A percentile compares a stretch with the other conserved stretches of the same genome.
These are phyloP conservation scores for Raphanus raphanistrum DNA, from an alignment of 345 rosid genomes.

Conservation along the genomic window DNA sequence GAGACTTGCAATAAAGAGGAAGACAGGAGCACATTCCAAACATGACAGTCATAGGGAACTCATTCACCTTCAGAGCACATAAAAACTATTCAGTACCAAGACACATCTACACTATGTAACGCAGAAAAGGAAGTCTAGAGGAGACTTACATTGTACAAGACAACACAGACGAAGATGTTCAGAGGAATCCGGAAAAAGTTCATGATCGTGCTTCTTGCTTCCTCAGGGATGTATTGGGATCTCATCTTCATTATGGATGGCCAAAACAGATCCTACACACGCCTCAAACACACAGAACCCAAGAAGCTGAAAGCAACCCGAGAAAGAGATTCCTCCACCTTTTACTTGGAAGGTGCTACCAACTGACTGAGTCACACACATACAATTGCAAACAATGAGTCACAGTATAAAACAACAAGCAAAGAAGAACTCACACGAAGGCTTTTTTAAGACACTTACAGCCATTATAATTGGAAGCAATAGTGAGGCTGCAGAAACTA, in stretches of 20 bases:
- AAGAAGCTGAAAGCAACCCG: conserved; percentile 79
- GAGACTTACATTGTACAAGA: conserved; percentile 57
- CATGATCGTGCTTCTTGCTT: conserved; percentile 99
- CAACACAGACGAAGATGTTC: conserved; percentile 87
- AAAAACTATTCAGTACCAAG: conserved; percentile 19
- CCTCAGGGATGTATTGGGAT: conserved; percentile 98
- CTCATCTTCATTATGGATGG: conserved; percentile 99
- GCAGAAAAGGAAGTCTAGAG: too few species aligned
- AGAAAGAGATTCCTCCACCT: conserved; percentile 81
- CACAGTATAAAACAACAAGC: conserved; percentile 3
- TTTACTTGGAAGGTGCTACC: conserved; percentile 60
- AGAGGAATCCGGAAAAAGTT: conserved; percentile 98
- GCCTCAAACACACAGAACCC: conserved; percentile 96
- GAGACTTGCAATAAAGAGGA: conserved; percentile 89
- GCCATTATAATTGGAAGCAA: conserved; percentile 78
- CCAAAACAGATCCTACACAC: conserved; percentile 97
- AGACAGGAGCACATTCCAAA: conserved; percentile 97
- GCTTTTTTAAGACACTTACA: conserved; percentile 45
- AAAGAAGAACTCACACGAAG: neutral
- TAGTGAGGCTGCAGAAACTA: conserved; percentile 70
- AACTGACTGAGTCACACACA: conserved; percentile 53
- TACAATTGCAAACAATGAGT: conserved; percentile 13
- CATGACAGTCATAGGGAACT: conserved; percentile 91
- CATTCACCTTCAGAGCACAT: conserved; percentile 64
- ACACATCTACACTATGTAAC: too few species aligned